These are phyloP conservation scores for Cyclocybe cylindracea DNA, from an alignment of 768 basidiomycete species.

Conservation along the genomic window DNA sequence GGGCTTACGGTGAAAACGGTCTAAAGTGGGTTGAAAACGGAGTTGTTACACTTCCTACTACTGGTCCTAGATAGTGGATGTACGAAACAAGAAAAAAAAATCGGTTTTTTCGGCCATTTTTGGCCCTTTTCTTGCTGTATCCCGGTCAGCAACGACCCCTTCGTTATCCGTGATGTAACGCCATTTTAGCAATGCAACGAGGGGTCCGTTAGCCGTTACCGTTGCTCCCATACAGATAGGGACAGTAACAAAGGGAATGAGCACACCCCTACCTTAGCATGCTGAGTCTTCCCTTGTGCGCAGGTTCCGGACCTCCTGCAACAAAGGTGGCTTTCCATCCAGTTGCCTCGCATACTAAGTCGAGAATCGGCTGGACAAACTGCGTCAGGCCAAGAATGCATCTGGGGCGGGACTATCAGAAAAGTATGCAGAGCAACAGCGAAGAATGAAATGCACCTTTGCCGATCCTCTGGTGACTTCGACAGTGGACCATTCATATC, in stretches of 20 bases:
- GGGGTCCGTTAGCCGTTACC: too few species aligned
- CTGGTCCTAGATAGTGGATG: too few species aligned
- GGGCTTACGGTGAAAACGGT: too few species aligned
- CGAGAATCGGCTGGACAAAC: slow-evolving; percentile 5
- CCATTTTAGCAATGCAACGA: too few species aligned
- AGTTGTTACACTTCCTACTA: too few species aligned
- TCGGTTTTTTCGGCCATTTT: too few species aligned
- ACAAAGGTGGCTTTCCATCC: slow-evolving; percentile 7
- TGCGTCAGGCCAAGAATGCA: not conserved
- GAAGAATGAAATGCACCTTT: slow-evolving; percentile 8
- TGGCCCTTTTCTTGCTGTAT: too few species aligned
- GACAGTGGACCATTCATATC: not conserved
- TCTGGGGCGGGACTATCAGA: not conserved
- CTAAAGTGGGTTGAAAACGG: too few species aligned
- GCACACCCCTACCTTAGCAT: not conserved
- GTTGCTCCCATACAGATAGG: too few species aligned
- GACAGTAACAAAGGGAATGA: not conserved
- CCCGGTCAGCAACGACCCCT: too few species aligned
- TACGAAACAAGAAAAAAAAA: too few species aligned
- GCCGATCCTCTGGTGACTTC: slow-evolving; percentile 7
- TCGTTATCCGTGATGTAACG: too few species aligned
- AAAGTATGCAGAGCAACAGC: not conserved
- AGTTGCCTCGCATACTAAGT: slow-evolving; percentile 8
- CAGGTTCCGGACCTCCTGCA: slow-evolving; percentile 10
- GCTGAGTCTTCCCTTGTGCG: slow-evolving; percentile 1